Evolutionary conservation across 441 rosid genomes (phyloP).

Genomic region (Codiaeum variegatum): DNA sequence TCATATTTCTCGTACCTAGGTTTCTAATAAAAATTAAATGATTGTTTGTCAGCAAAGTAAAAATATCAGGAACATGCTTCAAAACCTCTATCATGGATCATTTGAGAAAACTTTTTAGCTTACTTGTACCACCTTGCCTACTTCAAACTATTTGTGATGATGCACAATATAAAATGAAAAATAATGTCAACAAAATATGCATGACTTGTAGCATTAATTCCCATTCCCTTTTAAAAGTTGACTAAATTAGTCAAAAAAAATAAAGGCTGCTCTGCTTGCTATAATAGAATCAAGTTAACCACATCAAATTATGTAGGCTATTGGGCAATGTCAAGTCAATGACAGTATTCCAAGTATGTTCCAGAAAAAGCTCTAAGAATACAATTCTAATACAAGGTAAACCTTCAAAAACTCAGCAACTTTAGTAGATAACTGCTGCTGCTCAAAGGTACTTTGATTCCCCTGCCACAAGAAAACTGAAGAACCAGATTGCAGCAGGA

Average conservation of each 20-base stretch:
- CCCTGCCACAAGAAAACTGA: conserved; percentile 92
- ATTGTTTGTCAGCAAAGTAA: background rate
- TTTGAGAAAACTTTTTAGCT: background rate
- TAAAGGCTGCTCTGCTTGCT: background rate
- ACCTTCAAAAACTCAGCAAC: conserved; percentile 93
- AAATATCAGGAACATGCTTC: background rate
- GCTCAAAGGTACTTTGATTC: conserved; percentile 85
- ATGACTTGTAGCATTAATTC: background rate
- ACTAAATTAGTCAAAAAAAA: background rate
- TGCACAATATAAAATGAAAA: background rate
- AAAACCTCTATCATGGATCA: background rate
- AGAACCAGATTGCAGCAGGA: conserved; percentile 97
- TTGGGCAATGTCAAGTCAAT: background rate
- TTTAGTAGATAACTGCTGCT: conserved; percentile 75
- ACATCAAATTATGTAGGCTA: background rate
- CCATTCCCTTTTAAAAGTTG: background rate
- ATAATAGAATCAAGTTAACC: background rate
- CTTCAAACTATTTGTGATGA: background rate
- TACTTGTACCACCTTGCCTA: background rate
- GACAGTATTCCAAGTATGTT: background rate
- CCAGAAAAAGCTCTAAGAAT: conserved; percentile 10
- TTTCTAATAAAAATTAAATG: background rate
- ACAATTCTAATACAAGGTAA: conserved; percentile 12
- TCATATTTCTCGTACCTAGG: background rate
- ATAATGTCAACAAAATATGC: background rate